A percentile compares a stretch with the other conserved stretches of the same genome.
These are phyloP conservation scores for Trichothecium roseum DNA, from an alignment of 2,329 filamentous ascomycete species.

Conservation along the genomic window DNA sequence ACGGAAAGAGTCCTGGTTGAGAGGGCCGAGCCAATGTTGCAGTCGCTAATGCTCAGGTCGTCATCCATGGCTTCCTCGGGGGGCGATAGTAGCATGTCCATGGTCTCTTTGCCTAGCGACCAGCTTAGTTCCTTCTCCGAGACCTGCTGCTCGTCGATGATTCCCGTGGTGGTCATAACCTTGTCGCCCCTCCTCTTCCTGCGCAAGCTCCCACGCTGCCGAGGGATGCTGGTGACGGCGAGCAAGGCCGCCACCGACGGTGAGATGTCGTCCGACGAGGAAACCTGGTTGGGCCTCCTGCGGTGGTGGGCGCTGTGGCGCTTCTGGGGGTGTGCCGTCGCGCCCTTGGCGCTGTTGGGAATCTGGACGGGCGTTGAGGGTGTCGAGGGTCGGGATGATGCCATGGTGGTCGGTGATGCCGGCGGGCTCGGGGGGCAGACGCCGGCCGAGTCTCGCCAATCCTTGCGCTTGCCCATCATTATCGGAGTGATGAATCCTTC, in stretches of 20 bases:
- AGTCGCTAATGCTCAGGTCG: constrained; percentile 37
- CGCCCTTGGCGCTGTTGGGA: constrained; percentile 30
- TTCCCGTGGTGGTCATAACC: constrained; percentile 42
- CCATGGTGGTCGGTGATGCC: constrained; percentile 15
- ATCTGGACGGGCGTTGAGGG: constrained; percentile 42
- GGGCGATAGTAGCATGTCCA: constrained; percentile 49
- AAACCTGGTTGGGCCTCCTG: constrained; percentile 27
- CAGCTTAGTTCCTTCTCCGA: constrained; percentile 50
- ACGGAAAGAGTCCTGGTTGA: constrained; percentile 47
- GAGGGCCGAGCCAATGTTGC: constrained; percentile 38
- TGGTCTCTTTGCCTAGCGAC: constrained; percentile 40
- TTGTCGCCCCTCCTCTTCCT: constrained; percentile 16
- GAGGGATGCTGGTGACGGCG: constrained; percentile 51
- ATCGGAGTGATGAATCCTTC: background rate
- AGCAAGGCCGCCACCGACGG: constrained; percentile 51
- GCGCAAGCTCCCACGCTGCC: constrained; percentile 25
- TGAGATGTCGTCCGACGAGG: constrained; percentile 44
- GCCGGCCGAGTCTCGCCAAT: constrained; percentile 15
- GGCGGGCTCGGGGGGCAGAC: constrained; percentile 17
- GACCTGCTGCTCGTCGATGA: constrained; percentile 41
- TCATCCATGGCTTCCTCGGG: constrained; percentile 48
- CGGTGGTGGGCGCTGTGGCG: constrained; percentile 24
- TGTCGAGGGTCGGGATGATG: constrained; percentile 15
- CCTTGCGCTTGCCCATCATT: constrained; percentile 24
- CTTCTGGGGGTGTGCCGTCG: constrained; percentile 24